phyloP scores from a whole-genome alignment of 2,329 filamentous ascomycete genomes.

The Stemphylium beticola region DNA sequence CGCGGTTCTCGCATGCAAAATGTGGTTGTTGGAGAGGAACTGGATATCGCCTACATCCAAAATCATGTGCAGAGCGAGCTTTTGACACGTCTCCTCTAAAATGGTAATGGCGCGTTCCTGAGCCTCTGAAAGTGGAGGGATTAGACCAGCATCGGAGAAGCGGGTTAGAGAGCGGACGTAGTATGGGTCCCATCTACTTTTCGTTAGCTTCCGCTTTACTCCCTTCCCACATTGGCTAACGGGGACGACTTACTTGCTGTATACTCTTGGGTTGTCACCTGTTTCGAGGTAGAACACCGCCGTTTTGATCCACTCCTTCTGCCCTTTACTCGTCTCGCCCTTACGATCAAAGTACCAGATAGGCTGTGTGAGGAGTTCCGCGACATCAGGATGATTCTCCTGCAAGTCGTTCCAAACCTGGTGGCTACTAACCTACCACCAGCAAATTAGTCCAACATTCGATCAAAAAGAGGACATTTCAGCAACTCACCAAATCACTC shows the following conservation, averaged over 20 bases:
- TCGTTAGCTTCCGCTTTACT: slow-evolving; percentile 12
- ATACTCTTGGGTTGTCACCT: slow-evolving; percentile 69
- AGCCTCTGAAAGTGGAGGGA: slow-evolving; percentile 72
- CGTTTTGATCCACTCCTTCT: slow-evolving; percentile 76
- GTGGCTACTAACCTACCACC: slow-evolving; percentile 63
- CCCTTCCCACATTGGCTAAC: neutral
- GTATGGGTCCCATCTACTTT: slow-evolving; percentile 77
- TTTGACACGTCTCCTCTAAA: slow-evolving; percentile 77
- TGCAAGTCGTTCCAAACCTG: slow-evolving; percentile 83
- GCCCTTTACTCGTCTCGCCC: slow-evolving; percentile 75
- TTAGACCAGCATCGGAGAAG: slow-evolving; percentile 74
- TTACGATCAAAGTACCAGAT: slow-evolving; percentile 95
- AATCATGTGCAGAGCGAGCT: slow-evolving; percentile 80
- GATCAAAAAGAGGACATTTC: neutral
- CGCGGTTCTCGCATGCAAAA: slow-evolving; percentile 80
- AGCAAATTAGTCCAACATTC: too few species aligned
- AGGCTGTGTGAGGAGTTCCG: slow-evolving; percentile 74
- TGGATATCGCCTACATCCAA: slow-evolving; percentile 88
- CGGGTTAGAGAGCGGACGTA: slow-evolving; percentile 77
- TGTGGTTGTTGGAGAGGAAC: slow-evolving; percentile 80
- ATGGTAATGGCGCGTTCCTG: slow-evolving; percentile 72
- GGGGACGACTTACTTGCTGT: slow-evolving; percentile 65
- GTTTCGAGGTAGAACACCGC: slow-evolving; percentile 79
- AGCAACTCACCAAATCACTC: slow-evolving; percentile 70
- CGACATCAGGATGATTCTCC: slow-evolving; percentile 76